These are phyloP conservation scores for Linum usitatissimum DNA, from an alignment of 345 rosid species.

Conservation along the genomic window DNA sequence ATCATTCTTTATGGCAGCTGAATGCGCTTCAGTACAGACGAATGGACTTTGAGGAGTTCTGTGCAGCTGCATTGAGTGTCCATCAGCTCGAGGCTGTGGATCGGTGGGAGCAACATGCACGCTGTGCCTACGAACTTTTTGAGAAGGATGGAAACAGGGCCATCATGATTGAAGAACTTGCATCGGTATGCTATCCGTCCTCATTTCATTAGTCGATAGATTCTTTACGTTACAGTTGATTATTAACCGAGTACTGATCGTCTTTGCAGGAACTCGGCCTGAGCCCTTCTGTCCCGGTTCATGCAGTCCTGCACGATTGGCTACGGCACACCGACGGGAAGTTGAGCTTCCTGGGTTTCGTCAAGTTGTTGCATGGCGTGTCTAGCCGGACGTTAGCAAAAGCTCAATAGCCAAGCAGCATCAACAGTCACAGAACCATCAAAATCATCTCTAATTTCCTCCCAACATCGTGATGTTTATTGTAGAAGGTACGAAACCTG, in stretches of 20 bases:
- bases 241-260: neutral
- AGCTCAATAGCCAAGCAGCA: neutral
- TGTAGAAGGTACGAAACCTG: too few relatives aligned
- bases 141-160: constrained; percentile 76
- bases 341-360: constrained; percentile 71
- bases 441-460: too few relatives aligned
- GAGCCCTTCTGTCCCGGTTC: constrained; percentile 54
- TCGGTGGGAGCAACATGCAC: constrained; percentile 74
- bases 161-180: constrained; percentile 69
- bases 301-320: constrained; percentile 67
- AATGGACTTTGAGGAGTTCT: constrained; percentile 80
- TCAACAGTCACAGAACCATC: neutral
- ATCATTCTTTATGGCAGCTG: constrained; percentile 34
- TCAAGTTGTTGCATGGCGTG: constrained; percentile 78
- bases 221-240: neutral
- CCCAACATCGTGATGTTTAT: too few relatives aligned
- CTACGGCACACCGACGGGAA: constrained; percentile 70
- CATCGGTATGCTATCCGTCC: constrained; percentile 39
- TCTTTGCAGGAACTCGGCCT: constrained; percentile 58
- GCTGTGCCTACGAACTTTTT: constrained; percentile 63
- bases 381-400: neutral
- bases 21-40: constrained; percentile 54
- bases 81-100: constrained; percentile 83
- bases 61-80: constrained; percentile 75
- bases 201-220: neutral